Evolutionary conservation across 23 red algal genomes (phyloP), one percentile per base, ranked within the genome.

Genomic region (Cyanidiococcus yangmingshanensis): DNA sequence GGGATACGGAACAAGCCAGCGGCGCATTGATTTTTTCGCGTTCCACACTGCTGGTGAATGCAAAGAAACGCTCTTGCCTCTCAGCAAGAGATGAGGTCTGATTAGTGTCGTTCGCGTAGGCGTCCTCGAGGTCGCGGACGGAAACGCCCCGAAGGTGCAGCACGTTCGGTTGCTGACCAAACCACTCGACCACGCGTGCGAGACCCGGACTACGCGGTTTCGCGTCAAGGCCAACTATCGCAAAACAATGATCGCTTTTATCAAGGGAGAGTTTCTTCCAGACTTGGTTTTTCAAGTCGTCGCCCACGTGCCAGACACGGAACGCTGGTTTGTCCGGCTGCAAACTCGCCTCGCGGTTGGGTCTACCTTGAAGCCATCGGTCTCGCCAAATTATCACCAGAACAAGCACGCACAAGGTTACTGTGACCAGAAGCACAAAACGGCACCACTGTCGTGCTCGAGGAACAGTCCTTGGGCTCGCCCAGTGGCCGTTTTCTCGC

Each of bases 1-100:
- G 63, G 16, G 63, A 71, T 3, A 71, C 63, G n/a, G 63, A 71
- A 29, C 63, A 71, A 12, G 63, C 63, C 7, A 71, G 16, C 63
- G 7, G 63, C n/a, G 63, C 63, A 29, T 71, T 29, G 7, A 71
- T 71, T 35, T 7, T 17, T 7, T 25, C 32, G 3, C 3, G 12
- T 30, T 25, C 7, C 12, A 71, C 63, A 3, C 16, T 12, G 27
- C 32, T 7, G 3, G 63, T 32, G 32, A 71, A 71, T 7, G 32
- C 63, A 30, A 71, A 71, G n/a, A 25, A 12, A 30, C 63, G 63
- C 27, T 71, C 63, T 29, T 35, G 63, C 21, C 45, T 54, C 21
- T 54, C 45, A 15, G 45, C 45, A 7, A 35, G 27, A 12, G 63
- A 71, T 7, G 12, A 7, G 27, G 63, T 71, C 7, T 32, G 3